Evolutionary conservation across 2,329 filamentous ascomycete genomes (phyloP), one percentile per base, ranked within the genome.

Genomic region (Sporothrix phasma): DNA sequence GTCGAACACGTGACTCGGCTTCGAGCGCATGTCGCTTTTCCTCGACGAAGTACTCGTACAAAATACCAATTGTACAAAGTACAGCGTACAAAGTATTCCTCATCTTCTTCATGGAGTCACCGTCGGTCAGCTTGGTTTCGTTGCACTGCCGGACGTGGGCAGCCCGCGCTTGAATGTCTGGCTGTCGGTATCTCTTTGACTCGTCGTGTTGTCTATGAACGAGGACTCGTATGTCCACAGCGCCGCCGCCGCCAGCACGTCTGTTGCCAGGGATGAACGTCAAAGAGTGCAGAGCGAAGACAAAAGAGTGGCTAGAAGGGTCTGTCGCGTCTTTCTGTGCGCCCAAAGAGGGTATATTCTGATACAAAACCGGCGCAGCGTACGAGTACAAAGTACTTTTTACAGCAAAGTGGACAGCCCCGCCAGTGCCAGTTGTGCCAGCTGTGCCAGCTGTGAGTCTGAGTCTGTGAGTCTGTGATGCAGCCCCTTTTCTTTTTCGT

Each of bases 1-100:
- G 17, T 11, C 39, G 6, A 62, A 62, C 61, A 62, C 59, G 59
- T 61, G 59, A 61, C 24, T 45, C n/a, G 41, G 19, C 13, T 26
- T 26, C 22, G 45, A 6, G 45, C 13, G n/a, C n/a, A n/a, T n/a
- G n/a, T n/a, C n/a, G n/a, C n/a, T n/a, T n/a, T n/a, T n/a, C n/a
- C n/a, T n/a, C n/a, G n/a, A n/a, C n/a, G n/a, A n/a, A n/a, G n/a
- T n/a, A n/a, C n/a, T n/a, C n/a, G n/a, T n/a, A n/a, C n/a, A n/a
- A n/a, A n/a, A n/a, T n/a, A n/a, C n/a, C n/a, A n/a, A n/a, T n/a
- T n/a, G n/a, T n/a, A n/a, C n/a, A n/a, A n/a, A n/a, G n/a, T 22
- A 53, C 26, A 31, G 13, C 47, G 34, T 31, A 24, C 19, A 47
- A 11, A 15, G 11, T 26, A 13, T 31, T 34, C 31, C 15, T 54